Percentiles rank a stretch among this genome's conserved stretches.
Evolutionary conservation across 495 filamentous ascomycete species (phyloP).

Genomic region (Daldinia grandis): DNA sequence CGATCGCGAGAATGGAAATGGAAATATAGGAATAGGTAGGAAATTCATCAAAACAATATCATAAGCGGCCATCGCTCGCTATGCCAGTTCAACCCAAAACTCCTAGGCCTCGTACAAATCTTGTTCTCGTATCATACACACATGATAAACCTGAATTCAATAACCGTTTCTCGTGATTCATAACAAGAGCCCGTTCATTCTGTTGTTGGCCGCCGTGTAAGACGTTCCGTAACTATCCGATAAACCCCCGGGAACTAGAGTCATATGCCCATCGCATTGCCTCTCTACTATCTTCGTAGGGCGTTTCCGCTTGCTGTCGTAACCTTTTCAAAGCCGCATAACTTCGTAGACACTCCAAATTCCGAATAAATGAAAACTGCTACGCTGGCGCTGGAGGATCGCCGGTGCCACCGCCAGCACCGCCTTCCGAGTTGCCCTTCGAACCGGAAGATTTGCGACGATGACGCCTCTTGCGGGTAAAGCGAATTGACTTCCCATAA

Average conservation of each 20-base stretch:
- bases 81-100: conserved; percentile 30
- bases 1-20: conserved; percentile 29
- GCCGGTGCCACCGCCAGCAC: conserved; percentile 4
- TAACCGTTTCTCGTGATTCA: conserved; percentile 14
- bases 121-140: conserved; percentile 32
- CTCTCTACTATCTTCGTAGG: neutral
- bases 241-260: conserved; percentile 2
- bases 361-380: neutral
- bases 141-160: conserved; percentile 14
- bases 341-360: neutral
- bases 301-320: neutral
- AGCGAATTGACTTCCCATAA: conserved; percentile 45
- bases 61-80: conserved; percentile 16
- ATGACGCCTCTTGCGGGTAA: conserved; percentile 29
- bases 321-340: conserved; percentile 3
- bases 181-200: conserved; percentile 18
- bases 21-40: conserved; percentile 12
- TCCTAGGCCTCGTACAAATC: conserved; percentile 29
- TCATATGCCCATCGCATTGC: neutral
- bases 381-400: conserved; percentile 37
- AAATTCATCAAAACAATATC: conserved; percentile 30
- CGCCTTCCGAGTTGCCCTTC: conserved; percentile 31
- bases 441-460: conserved; percentile 41
- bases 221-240: conserved; percentile 29
- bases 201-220: conserved; percentile 29